Evolutionary conservation across 2,329 filamentous ascomycete species (phyloP), one percentile per base, ranked within the genome.

Genomic region (Aspergillus fumigatiaffinis): DNA sequence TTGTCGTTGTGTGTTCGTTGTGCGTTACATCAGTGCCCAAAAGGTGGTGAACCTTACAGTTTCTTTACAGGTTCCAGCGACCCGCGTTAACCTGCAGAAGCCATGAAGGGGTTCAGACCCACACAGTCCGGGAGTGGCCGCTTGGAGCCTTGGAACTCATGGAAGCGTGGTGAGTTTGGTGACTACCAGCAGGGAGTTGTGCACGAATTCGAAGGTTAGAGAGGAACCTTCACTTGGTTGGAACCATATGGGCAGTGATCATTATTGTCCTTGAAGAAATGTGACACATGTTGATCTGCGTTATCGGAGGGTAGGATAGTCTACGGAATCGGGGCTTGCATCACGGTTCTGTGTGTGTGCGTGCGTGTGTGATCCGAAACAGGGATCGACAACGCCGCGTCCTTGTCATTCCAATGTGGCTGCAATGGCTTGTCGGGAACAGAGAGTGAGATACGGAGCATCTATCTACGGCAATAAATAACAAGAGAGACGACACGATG

Each of bases 101-200:
- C 12, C 44, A 47, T 3, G 44, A 47, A 54, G 46, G 51, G 46
- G 44, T 50, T 32, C 21, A 55, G 58, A 50, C 55, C 58, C 59
- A 60, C 56, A 10, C 21, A 25, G 21, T 20, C 56, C 59, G 59
- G 56, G 54, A 59, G 53, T 53, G 56, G 46, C 59, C 59, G 59
- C 42, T 38, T 38, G 32, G 32, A 38, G 32, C 32, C 32, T 50
- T 41, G 20, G 42, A 50, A 58, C 48, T 56, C 56, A 60, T 51
- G 56, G 51, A 52, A 51, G 44, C 9, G 12, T 23, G n/a, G 7
- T 46, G 42, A 21, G 38, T 20, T n/a, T 20, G 38, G 38, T 20
- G 41, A 26, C 25, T 26, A 26, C 25, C 25, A 26, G 25, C 5
- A 26, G 6, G 21, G 17, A 44, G 21, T 44, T 12, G 21, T 44